A percentile compares a stretch with the other conserved stretches of the same genome.
phyloP scores from a whole-genome alignment of 2,329 filamentous ascomycete species.

The Penicillium brevicompactum region DNA sequence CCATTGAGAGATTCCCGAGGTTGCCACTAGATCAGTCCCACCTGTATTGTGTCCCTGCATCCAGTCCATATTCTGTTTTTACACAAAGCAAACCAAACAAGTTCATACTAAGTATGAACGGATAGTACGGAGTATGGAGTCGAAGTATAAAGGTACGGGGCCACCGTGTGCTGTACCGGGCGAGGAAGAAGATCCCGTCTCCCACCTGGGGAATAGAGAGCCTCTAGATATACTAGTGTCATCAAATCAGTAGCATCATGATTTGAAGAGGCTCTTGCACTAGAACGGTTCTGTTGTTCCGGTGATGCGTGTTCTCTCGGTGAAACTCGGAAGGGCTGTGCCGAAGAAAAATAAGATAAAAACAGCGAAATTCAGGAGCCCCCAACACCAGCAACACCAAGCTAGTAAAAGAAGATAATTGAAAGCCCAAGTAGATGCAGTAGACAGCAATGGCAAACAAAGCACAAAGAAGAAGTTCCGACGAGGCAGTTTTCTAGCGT shows the following conservation, averaged over 20 bases:
- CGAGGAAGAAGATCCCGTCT: neutral
- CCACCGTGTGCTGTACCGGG: neutral
- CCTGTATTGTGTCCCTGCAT: no score
- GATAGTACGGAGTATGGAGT: no score
- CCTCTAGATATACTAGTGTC: neutral
- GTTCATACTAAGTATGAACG: no score
- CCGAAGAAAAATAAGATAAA: neutral
- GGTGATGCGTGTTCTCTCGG: constrained; percentile 11
- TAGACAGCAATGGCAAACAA: neutral
- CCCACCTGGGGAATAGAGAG: neutral
- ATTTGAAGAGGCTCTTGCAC: neutral
- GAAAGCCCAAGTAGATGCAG: neutral
- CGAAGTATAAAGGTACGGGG: no score
- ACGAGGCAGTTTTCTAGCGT: constrained; percentile 40
- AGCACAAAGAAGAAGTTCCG: constrained; percentile 19
- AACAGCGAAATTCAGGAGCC: neutral
- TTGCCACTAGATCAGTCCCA: no score
- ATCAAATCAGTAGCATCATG: neutral
- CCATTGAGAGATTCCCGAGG: no score
- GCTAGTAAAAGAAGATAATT: neutral
- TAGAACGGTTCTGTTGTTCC: constrained; percentile 2
- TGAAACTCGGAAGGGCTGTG: constrained; percentile 10
- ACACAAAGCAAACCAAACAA: no score
- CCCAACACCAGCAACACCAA: no score
- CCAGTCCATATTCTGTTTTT: no score